A percentile compares a stretch with the other conserved stretches of the same genome.
phyloP scores from a whole-genome alignment of 2,329 filamentous ascomycete species.

The Sporothrix sp. region DNA sequence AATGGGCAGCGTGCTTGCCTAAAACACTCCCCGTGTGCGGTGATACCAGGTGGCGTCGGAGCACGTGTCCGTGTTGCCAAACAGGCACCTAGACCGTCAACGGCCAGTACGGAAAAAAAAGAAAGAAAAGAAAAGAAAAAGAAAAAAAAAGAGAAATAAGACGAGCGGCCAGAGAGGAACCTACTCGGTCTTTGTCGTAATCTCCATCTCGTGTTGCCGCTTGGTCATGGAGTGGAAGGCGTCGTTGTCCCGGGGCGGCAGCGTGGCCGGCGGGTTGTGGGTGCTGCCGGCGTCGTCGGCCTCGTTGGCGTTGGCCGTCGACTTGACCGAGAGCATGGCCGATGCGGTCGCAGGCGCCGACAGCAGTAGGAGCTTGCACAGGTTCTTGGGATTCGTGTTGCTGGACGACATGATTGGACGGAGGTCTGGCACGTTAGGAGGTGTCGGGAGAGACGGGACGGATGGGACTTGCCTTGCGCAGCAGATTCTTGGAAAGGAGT shows the following conservation, averaged over 20 bases:
- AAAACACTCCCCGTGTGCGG: background rate
- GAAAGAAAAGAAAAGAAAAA: background rate
- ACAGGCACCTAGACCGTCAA: slow-evolving; percentile 7
- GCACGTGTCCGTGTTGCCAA: slow-evolving; percentile 16
- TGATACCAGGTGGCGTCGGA: slow-evolving; percentile 11
- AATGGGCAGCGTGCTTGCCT: background rate
- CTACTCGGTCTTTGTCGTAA: too few relatives aligned
- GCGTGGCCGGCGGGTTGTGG: too few relatives aligned
- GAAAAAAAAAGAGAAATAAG: background rate
- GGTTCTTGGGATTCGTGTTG: background rate
- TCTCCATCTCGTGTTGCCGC: background rate
- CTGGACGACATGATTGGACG: too few relatives aligned
- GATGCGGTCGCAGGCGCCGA: background rate
- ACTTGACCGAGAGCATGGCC: too few relatives aligned
- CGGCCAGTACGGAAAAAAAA: background rate
- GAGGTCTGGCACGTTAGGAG: too few relatives aligned
- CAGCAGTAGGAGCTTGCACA: background rate
- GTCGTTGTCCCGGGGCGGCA: too few relatives aligned
- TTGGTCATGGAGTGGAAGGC: background rate
- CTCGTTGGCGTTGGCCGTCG: background rate
- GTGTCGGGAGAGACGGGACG: too few relatives aligned
- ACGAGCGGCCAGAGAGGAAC: background rate
- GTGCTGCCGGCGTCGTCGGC: background rate
- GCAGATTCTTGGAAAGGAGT: too few relatives aligned
- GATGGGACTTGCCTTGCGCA: too few relatives aligned